These are phyloP conservation scores for Pyrenophora tritici-repentis DNA, from an alignment of 2,329 filamentous ascomycete species.

Conservation along the genomic window DNA sequence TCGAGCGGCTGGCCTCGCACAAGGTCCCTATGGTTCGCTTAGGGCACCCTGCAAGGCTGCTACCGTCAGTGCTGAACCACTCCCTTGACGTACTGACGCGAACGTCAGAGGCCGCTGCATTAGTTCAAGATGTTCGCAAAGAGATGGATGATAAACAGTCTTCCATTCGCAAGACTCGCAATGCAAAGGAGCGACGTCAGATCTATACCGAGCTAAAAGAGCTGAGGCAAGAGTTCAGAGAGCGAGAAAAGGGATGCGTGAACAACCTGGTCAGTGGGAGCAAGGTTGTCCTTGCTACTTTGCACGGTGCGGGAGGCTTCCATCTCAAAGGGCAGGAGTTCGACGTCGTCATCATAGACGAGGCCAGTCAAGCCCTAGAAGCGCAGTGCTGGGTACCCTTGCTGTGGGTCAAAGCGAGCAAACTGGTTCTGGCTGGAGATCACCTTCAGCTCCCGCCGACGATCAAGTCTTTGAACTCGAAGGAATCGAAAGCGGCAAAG, in stretches of 20 bases:
- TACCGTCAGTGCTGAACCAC: slow-evolving; percentile 86
- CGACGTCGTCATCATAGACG: slow-evolving; percentile 93
- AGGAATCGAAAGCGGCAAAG: slow-evolving; percentile 42
- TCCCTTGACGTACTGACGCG: slow-evolving; percentile 90
- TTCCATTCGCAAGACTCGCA: slow-evolving; percentile 84
- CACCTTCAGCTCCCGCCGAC: slow-evolving; percentile 94
- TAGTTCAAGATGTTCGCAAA: slow-evolving; percentile 85
- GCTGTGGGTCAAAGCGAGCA: slow-evolving; percentile 69
- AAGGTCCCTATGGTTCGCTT: slow-evolving; percentile 87
- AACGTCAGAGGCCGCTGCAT: slow-evolving; percentile 84
- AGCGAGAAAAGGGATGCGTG: slow-evolving; percentile 82
- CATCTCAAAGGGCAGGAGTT: slow-evolving; percentile 81
- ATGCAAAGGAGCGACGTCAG: slow-evolving; percentile 74
- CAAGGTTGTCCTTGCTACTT: slow-evolving; percentile 86
- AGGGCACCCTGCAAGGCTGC: slow-evolving; percentile 86
- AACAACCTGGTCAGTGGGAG: slow-evolving; percentile 74
- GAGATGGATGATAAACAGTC: slow-evolving; percentile 94
- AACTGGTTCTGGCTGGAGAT: slow-evolving; percentile 90
- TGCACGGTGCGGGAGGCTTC: slow-evolving; percentile 88
- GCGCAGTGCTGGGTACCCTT: slow-evolving; percentile 97
- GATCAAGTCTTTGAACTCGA: slow-evolving; percentile 73
- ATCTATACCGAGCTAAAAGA: slow-evolving; percentile 87
- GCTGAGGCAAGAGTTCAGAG: slow-evolving; percentile 83
- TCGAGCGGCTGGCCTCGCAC: slow-evolving; percentile 84
- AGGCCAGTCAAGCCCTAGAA: slow-evolving; percentile 93